Evolutionary conservation across 164 flowering plant genomes (phyloP), one percentile per base, ranked within the genome.

Genomic region (Nymphaea thermarum): DNA sequence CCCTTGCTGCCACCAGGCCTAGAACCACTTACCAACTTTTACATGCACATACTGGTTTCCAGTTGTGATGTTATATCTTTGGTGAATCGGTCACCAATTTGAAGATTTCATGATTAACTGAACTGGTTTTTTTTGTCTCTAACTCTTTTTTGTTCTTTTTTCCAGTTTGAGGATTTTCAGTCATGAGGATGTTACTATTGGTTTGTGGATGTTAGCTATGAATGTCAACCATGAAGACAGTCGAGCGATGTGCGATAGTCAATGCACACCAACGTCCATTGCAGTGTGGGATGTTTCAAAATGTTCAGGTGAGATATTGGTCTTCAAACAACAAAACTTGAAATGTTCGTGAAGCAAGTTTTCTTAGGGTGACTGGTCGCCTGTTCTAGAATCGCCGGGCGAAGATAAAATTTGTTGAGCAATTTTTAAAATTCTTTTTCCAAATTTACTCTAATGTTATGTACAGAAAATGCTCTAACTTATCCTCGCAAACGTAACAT

Each of bases 171-270:
- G 93, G 66, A 82, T 86, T 83, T 84, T 84, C 70, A 83, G 71
- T 79, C 84, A 85, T 71, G 93, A 86, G 77, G 90, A 88, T 71
- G 89, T 86, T 15, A 82, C 86, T 43, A 74, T 88, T 73, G 90
- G 90, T 4, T 75, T 88, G 62, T 86, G 93, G 93, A 88, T 86
- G 93, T 84, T 88, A 63, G 79, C 88, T 4, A 83, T 88, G 93
- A 82, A 88, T 77, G 93, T 84, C 43, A 67, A 78, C 66, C 86
- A 84, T 61, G 90, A 87, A 69, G 80, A 87, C 60, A 84, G 80
- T 67, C 63, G 79, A 72, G 85, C 81, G 69, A 60, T 88, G 60
- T 88, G 93, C 68, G 82, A 81, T 64, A 82, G 90, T 68, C 73
- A 74, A n/a, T 88, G 93, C 73, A 80, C 87, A 3, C 77, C 84